These are phyloP conservation scores for Beta lomatogona DNA, from an alignment of 179 eudicot species.

Conservation along the genomic window DNA sequence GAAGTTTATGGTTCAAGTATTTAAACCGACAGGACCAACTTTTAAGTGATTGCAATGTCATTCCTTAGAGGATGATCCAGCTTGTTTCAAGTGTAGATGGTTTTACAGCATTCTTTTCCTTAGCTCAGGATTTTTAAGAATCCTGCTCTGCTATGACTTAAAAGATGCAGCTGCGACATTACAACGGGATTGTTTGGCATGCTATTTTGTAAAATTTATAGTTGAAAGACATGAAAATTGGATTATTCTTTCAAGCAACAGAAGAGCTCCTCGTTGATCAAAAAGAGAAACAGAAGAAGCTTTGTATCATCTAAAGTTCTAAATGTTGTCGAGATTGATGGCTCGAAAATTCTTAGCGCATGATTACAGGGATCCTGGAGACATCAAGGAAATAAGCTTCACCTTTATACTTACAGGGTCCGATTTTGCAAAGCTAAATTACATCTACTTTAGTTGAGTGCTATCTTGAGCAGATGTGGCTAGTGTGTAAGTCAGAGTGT, in stretches of 20 bases:
- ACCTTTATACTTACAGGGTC: conserved; percentile 16
- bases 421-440: conserved; percentile 1
- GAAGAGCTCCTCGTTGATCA: conserved; percentile 17
- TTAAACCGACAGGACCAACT: conserved; percentile 58
- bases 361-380: conserved; percentile 20
- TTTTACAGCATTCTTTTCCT: conserved; percentile 17
- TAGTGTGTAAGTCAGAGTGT: conserved; percentile 25
- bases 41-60: conserved; percentile 84
- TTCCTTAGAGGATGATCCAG: conserved; percentile 33
- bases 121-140: conserved; percentile 18
- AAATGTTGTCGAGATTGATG: conserved; percentile 2
- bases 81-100: too few relatives aligned
- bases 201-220: conserved; percentile 21
- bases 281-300: neutral
- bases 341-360: conserved; percentile 6
- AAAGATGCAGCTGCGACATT: conserved; percentile 18
- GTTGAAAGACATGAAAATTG: conserved; percentile 18
- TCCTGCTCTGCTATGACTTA: conserved; percentile 18
- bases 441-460: conserved; percentile 12
- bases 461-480: conserved; percentile 21
- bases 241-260: conserved; percentile 32
- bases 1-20: conserved; percentile 61
- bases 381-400: conserved; percentile 22
- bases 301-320: neutral
- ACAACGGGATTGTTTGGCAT: conserved; percentile 16